These are phyloP conservation scores for Triticum urartu DNA, from an alignment of 176 grass and related monocot species.

Conservation along the genomic window DNA sequence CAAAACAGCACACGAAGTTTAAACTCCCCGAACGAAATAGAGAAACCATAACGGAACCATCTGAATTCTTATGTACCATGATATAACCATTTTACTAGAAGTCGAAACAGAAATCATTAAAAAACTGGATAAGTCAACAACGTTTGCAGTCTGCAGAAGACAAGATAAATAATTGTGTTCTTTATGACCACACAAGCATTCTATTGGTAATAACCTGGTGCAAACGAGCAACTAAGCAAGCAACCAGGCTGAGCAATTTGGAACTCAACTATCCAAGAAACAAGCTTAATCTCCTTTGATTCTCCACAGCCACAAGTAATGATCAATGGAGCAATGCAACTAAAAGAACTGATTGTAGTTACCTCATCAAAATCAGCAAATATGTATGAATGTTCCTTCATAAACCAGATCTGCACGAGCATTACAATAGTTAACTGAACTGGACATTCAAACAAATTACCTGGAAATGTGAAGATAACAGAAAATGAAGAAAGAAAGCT, in stretches of 20 bases:
- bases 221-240: no score
- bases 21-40: neutral
- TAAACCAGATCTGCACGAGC: constrained; percentile 79
- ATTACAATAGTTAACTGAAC: constrained; percentile 16
- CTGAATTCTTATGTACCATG: constrained; percentile 1
- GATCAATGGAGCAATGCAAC: neutral
- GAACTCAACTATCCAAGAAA: neutral
- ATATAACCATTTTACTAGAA: neutral
- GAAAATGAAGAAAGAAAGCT: constrained; percentile 1
- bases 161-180: constrained; percentile 3
- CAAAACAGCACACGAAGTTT: neutral
- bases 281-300: neutral
- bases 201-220: no score
- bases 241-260: no score
- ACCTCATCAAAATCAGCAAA: constrained; percentile 92
- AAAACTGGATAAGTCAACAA: neutral
- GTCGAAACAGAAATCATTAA: neutral
- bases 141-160: neutral
- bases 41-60: neutral
- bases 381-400: constrained; percentile 82
- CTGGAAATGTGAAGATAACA: neutral
- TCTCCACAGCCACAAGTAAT: neutral
- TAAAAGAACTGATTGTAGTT: constrained; percentile 5
- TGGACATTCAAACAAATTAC: constrained; percentile 3
- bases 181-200: neutral